Evolutionary conservation across 2,329 filamentous ascomycete genomes (phyloP).

Genomic region (Metarhizium robertsii): DNA sequence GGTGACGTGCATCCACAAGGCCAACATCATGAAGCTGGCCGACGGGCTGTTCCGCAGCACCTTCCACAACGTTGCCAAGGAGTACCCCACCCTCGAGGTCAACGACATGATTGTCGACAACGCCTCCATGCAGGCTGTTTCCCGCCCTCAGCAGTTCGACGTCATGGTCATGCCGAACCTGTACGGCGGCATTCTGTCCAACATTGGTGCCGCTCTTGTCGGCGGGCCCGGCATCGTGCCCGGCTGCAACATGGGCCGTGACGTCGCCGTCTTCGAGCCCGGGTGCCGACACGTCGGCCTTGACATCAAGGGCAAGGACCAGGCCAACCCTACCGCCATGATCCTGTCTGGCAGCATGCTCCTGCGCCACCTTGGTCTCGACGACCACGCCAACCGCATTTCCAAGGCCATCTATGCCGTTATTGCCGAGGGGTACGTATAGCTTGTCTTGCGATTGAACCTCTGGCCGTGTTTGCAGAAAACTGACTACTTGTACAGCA

Average conservation of each 20-base stretch:
- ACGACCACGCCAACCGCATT: slow-evolving; percentile 97
- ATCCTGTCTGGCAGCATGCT: slow-evolving; percentile 96
- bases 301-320: slow-evolving; percentile 99
- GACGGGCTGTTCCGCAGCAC: slow-evolving; percentile 98
- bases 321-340: slow-evolving; percentile 95
- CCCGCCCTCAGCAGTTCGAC: slow-evolving; percentile 93
- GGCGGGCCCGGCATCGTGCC: slow-evolving; percentile 95
- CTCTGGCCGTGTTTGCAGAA: too few species aligned
- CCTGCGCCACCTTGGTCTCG: slow-evolving; percentile 89
- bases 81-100: slow-evolving; percentile 90
- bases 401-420: slow-evolving; percentile 71
- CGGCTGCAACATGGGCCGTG: slow-evolving; percentile 98
- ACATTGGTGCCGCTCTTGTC: slow-evolving; percentile 94
- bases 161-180: slow-evolving; percentile 99
- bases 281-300: slow-evolving; percentile 98
- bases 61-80: slow-evolving; percentile 85
- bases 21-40: slow-evolving; percentile 99
- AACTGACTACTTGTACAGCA: slow-evolving; percentile 47
- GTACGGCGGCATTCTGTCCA: slow-evolving; percentile 97
- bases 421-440: slow-evolving; percentile 78
- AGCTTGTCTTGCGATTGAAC: background rate
- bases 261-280: slow-evolving; percentile 97
- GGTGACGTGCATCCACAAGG: slow-evolving; percentile 99
- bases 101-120: slow-evolving; percentile 99
- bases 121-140: slow-evolving; percentile 98